Conservation (phyloP, 139 green algal species). For the Penium margaritaceum region DNA sequence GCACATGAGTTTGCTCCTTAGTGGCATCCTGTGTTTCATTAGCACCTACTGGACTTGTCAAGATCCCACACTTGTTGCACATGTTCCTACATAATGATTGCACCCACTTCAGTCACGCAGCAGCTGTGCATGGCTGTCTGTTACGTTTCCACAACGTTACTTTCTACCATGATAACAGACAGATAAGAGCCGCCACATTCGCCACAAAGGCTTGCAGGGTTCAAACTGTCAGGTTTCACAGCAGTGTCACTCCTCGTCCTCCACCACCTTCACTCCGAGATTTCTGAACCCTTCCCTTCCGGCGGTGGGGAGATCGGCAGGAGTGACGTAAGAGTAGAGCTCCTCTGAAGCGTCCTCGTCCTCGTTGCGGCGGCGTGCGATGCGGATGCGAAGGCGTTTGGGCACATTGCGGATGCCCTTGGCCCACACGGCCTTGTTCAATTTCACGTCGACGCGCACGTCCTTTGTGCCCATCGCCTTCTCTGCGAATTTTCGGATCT, state of each 20-base stretch:
- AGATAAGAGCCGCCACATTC: too few relatives aligned
- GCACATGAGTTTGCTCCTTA: too few relatives aligned
- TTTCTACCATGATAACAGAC: too few relatives aligned
- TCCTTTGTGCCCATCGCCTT: slow-evolving; percentile 94
- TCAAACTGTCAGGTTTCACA: too few relatives aligned
- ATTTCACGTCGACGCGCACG: slow-evolving; percentile 92
- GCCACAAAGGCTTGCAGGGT: too few relatives aligned
- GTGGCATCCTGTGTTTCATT: too few relatives aligned
- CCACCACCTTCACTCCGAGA: slow-evolving; percentile 45
- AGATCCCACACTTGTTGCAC: too few relatives aligned
- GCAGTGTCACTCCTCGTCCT: slow-evolving; percentile 48
- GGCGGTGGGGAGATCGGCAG: slow-evolving; percentile 66
- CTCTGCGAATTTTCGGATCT: slow-evolving; percentile 89
- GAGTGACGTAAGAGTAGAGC: slow-evolving; percentile 95
- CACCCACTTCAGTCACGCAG: too few relatives aligned
- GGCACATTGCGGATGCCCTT: slow-evolving; percentile 86
- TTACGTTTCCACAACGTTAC: too few relatives aligned
- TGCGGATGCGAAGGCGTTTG: slow-evolving; percentile 75
- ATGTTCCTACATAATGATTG: too few relatives aligned
- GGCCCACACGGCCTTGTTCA: slow-evolving; percentile 97
- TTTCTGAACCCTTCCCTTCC: slow-evolving; percentile 42
- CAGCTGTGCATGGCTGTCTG: too few relatives aligned
- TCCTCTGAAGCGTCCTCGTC: slow-evolving; percentile 99
- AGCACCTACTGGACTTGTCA: too few relatives aligned
- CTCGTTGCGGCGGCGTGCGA: slow-evolving; percentile 87